Evolutionary conservation across 495 filamentous ascomycete genomes (phyloP).

Genomic region (Chaetomium tenue): DNA sequence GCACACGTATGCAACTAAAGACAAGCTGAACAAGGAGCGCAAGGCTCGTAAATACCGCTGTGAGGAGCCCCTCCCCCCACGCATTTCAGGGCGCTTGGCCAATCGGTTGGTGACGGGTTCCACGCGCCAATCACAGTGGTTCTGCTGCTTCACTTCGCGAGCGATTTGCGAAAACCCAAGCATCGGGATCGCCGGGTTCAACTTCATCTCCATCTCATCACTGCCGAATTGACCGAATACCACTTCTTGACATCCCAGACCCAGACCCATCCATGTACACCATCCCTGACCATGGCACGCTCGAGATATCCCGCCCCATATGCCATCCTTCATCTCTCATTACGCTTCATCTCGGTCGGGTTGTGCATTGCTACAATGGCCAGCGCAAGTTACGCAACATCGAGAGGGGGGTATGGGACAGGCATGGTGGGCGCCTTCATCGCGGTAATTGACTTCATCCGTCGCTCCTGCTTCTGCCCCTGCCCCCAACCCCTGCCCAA

Average conservation of each 20-base stretch:
- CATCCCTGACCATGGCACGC: background rate
- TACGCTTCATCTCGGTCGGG: background rate
- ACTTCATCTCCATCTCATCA: background rate
- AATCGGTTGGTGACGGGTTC: no score
- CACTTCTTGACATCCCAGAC: background rate
- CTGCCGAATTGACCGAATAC: no score
- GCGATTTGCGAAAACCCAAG: background rate
- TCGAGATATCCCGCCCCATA: background rate
- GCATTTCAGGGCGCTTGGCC: no score
- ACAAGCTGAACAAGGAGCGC: no score
- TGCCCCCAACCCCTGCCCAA: no score
- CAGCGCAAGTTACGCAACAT: slow-evolving; percentile 1
- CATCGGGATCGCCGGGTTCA: background rate
- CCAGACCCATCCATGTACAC: background rate
- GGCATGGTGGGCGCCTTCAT: slow-evolving; percentile 6
- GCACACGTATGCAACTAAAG: no score
- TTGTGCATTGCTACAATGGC: background rate
- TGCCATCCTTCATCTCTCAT: background rate
- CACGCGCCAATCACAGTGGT: no score
- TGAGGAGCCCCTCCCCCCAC: no score
- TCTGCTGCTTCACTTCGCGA: background rate
- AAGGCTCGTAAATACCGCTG: no score
- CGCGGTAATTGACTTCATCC: background rate
- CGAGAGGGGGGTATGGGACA: background rate
- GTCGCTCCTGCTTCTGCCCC: no score